Evolutionary conservation across 2,329 filamentous ascomycete species (phyloP).

Genomic region (Periconia macrospinosa): DNA sequence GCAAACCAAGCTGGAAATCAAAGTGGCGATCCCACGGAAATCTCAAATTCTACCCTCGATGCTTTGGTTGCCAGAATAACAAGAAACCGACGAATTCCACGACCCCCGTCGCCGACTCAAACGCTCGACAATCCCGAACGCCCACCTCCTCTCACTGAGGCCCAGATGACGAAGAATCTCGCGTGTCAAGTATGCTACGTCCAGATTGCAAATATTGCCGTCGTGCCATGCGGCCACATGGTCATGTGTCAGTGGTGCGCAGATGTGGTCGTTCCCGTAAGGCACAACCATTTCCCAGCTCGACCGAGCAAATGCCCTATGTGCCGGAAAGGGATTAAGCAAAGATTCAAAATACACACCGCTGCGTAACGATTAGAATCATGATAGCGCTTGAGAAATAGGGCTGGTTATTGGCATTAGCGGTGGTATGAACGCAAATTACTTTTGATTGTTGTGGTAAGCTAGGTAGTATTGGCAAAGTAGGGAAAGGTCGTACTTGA

Average conservation of each 20-base stretch:
- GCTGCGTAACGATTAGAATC: neutral
- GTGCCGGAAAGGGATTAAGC: slow-evolving; percentile 50
- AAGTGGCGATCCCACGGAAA: neutral
- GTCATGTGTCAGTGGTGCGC: slow-evolving; percentile 60
- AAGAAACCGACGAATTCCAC: neutral
- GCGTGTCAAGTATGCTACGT: slow-evolving; percentile 58
- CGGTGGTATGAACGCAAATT: too few relatives aligned
- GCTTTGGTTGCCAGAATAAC: neutral
- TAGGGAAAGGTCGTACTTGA: too few relatives aligned
- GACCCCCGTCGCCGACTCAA: slow-evolving; percentile 13
- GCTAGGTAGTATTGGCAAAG: too few relatives aligned
- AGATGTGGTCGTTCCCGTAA: slow-evolving; percentile 52
- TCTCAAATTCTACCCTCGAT: neutral
- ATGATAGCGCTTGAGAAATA: too few relatives aligned
- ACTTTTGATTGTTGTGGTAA: too few relatives aligned
- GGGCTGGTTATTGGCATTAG: too few relatives aligned
- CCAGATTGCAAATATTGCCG: slow-evolving; percentile 55
- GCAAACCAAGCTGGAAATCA: neutral
- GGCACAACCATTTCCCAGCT: slow-evolving; percentile 45
- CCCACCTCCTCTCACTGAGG: slow-evolving; percentile 51
- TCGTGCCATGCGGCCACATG: slow-evolving; percentile 58
- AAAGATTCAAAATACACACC: slow-evolving; percentile 45
- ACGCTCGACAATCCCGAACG: slow-evolving; percentile 51
- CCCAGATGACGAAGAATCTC: slow-evolving; percentile 53
- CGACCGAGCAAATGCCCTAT: slow-evolving; percentile 48